Conservation (phyloP, 2,329 filamentous ascomycete species). For the Keithomyces neogunnii region DNA sequence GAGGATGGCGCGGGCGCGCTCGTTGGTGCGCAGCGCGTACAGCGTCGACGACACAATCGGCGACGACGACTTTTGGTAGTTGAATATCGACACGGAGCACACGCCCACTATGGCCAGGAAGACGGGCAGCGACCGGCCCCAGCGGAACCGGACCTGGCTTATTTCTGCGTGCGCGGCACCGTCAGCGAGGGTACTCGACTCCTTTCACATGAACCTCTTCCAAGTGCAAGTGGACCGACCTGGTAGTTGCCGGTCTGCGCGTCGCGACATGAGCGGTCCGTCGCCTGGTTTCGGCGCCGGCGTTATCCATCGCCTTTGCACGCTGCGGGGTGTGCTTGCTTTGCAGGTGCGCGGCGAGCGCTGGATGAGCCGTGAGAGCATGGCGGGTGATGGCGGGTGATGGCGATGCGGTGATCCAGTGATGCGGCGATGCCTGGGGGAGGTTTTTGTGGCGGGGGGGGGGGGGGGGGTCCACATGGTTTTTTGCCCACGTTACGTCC, state of each 20-base stretch:
- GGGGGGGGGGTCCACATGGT: conserved; percentile 4
- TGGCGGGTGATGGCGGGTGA: not conserved
- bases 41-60: conserved; percentile 80
- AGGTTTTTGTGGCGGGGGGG: not conserved
- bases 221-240: conserved; percentile 26
- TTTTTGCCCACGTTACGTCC: no score
- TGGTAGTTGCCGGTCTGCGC: conserved; percentile 58
- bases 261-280: conserved; percentile 56
- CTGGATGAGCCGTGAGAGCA: conserved; percentile 14
- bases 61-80: conserved; percentile 94
- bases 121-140: conserved; percentile 68
- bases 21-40: conserved; percentile 80
- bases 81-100: conserved; percentile 85
- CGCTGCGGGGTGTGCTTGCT: conserved; percentile 1
- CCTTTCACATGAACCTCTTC: no score
- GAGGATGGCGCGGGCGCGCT: conserved; percentile 63
- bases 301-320: conserved; percentile 39
- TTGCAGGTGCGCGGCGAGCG: conserved; percentile 15
- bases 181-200: no score
- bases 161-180: conserved; percentile 24
- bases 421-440: not conserved
- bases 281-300: conserved; percentile 50
- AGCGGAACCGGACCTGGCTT: conserved; percentile 42
- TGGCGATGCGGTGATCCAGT: no score
- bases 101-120: conserved; percentile 65